phyloP scores from a whole-genome alignment of 1,139 yeast genomes.

The Blastobotrys proliferans region DNA sequence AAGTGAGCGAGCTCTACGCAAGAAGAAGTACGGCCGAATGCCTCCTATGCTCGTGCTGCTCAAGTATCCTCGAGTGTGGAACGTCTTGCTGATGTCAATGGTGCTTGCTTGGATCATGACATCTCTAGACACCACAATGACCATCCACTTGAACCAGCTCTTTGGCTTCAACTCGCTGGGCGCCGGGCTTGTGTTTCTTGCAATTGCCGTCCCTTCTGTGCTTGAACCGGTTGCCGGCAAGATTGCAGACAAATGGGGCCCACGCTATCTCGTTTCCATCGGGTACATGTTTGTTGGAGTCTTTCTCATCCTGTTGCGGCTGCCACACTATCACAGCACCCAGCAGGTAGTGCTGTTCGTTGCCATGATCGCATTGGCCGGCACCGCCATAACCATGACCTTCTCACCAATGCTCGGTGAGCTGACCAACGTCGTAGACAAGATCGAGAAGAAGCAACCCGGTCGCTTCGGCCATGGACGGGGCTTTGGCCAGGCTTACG shows the following conservation, averaged over 20 bases:
- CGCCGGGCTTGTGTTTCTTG: slow-evolving; percentile 34
- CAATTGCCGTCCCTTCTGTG: slow-evolving; percentile 33
- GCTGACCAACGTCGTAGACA: slow-evolving; percentile 28
- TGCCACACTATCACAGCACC: slow-evolving; percentile 28
- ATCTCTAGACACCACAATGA: slow-evolving; percentile 34
- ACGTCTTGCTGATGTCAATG: slow-evolving; percentile 27
- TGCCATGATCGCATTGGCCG: slow-evolving; percentile 30
- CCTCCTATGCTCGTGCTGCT: slow-evolving; percentile 16
- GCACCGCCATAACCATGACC: slow-evolving; percentile 25
- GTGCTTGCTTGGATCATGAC: slow-evolving; percentile 33
- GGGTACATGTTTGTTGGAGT: slow-evolving; percentile 30
- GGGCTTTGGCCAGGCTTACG: slow-evolving; percentile 37
- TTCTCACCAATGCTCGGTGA: slow-evolving; percentile 34
- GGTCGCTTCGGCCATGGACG: slow-evolving; percentile 34
- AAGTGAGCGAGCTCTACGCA: neutral
- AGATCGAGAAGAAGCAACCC: slow-evolving; percentile 28
- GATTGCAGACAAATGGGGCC: slow-evolving; percentile 32
- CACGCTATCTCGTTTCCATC: slow-evolving; percentile 27
- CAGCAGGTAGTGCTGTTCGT: slow-evolving; percentile 31
- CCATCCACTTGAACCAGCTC: slow-evolving; percentile 31
- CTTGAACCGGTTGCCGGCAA: slow-evolving; percentile 35
- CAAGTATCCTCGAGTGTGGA: slow-evolving; percentile 25
- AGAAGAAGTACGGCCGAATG: neutral
- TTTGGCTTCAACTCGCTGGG: slow-evolving; percentile 33
- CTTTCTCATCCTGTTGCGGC: slow-evolving; percentile 29